These are phyloP conservation scores for Malassezia nana DNA, from an alignment of 1,284 basidiomycete genomes.

Conservation along the genomic window DNA sequence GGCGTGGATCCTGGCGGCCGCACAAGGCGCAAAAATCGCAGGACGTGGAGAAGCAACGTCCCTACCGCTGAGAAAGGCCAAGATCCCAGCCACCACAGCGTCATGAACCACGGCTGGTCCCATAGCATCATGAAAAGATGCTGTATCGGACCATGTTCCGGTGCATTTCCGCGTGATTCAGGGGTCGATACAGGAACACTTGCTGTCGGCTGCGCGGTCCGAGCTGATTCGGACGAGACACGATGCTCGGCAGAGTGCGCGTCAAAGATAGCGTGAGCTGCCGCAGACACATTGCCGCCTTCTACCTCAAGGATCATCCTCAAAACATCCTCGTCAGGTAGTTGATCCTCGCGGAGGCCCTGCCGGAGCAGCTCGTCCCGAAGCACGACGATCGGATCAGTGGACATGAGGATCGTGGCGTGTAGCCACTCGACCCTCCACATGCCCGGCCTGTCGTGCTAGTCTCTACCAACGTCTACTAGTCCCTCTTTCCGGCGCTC, in stretches of 20 bases:
- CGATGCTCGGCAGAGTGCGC: constrained; percentile 13
- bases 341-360: background rate
- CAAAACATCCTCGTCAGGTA: constrained; percentile 7
- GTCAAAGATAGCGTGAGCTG: constrained; percentile 8
- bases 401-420: background rate
- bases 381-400: background rate
- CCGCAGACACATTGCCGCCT: background rate
- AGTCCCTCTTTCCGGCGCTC: constrained; percentile 7
- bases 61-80: constrained; percentile 9
- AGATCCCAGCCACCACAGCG: constrained; percentile 1
- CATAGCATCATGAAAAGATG: background rate
- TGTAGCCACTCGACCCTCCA: background rate
- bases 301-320: constrained; percentile 15
- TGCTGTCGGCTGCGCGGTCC: background rate
- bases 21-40: background rate
- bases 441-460: no score
- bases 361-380: constrained; percentile 4
- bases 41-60: background rate
- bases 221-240: background rate
- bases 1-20: background rate
- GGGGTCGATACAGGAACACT: background rate
- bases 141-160: background rate
- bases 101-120: background rate
- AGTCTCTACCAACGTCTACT: background rate
- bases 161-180: background rate